A percentile compares a stretch with the other conserved stretches of the same genome.
Evolutionary conservation across 139 green algal species (phyloP).

Genomic region (Closterium sp.): DNA sequence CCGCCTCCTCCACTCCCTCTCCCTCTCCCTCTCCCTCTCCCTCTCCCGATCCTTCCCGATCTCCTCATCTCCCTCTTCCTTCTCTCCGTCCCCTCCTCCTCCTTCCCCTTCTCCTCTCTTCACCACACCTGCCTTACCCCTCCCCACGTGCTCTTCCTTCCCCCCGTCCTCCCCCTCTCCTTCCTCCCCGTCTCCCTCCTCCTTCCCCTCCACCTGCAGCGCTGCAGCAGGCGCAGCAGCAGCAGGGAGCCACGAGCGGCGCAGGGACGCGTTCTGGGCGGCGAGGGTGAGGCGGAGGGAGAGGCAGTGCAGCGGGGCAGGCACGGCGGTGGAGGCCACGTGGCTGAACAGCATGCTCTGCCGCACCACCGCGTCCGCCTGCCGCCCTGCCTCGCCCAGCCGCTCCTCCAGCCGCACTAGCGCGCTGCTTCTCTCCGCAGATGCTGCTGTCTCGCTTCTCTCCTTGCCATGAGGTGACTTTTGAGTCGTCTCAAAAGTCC

Average conservation of each 20-base stretch:
- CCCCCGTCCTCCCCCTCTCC: neutral
- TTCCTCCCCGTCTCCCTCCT: too few species aligned
- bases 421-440: too few species aligned
- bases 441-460: too few species aligned
- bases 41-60: neutral
- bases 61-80: neutral
- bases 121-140: neutral
- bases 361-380: neutral
- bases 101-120: neutral
- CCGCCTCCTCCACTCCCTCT: neutral
- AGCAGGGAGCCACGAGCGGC: too few species aligned
- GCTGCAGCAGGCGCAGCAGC: too few species aligned
- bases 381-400: neutral
- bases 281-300: conserved; percentile 13
- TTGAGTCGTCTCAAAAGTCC: too few species aligned
- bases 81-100: neutral
- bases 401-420: too few species aligned
- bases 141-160: neutral
- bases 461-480: too few species aligned
- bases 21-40: neutral
- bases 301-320: conserved; percentile 19
- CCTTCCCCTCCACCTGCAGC: too few species aligned
- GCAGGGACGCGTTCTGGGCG: too few species aligned
- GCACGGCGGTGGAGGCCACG: conserved; percentile 20
- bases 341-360: conserved; percentile 41